Conservation (phyloP, 140 eudicot species). For the Stevia rebaudiana region DNA sequence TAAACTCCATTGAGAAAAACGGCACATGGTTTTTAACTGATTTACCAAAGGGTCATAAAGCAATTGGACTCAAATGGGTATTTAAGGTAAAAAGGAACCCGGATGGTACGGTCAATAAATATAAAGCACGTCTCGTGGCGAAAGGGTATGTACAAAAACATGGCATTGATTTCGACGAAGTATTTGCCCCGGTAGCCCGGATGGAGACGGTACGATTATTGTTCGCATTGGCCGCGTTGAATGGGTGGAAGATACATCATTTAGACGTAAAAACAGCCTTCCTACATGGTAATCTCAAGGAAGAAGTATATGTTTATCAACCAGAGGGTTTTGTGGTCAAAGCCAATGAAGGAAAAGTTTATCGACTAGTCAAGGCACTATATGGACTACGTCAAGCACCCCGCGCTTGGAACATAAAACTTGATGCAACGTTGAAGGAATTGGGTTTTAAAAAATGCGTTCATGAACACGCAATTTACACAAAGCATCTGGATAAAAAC, state of each 20-base stretch:
- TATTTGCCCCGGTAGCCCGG: neutral
- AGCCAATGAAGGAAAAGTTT: neutral
- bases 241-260: neutral
- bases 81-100: too few relatives aligned
- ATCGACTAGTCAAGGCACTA: neutral
- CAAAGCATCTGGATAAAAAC: too few relatives aligned
- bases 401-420: neutral
- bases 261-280: neutral
- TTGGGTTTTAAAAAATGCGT: neutral
- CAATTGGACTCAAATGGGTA: too few relatives aligned
- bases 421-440: neutral
- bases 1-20: too few relatives aligned
- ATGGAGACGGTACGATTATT: neutral
- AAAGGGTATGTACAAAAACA: neutral
- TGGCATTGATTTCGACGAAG: neutral
- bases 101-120: neutral
- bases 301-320: neutral
- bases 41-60: too few relatives aligned
- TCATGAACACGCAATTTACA: neutral
- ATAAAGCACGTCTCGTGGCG: neutral
- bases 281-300: neutral
- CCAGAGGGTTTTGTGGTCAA: neutral
- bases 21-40: too few relatives aligned
- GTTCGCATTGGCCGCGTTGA: neutral
- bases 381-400: neutral